Conservation (phyloP, 2,329 filamentous ascomycete genomes). For the Trichoderma simmonsii region DNA sequence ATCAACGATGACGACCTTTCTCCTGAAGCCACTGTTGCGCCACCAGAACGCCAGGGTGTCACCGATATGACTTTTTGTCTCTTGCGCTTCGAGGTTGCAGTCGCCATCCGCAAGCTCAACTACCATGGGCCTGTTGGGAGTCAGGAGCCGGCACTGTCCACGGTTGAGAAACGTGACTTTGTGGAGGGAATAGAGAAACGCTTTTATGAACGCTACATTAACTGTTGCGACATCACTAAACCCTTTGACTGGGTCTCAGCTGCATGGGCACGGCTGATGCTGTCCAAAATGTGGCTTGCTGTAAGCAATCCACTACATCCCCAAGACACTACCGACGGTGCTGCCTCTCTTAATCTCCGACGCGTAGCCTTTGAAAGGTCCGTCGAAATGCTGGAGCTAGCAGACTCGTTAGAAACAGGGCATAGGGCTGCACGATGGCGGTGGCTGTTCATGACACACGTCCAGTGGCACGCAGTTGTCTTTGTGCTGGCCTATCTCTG, state of each 20-base stretch:
- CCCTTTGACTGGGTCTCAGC: not conserved
- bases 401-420: slow-evolving; percentile 50
- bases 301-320: not conserved
- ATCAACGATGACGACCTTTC: not conserved
- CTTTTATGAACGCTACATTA: not conserved
- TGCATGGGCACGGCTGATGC: not conserved
- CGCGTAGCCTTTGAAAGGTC: slow-evolving; percentile 30
- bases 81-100: not conserved
- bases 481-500: slow-evolving; percentile 60
- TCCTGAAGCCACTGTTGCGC: not conserved
- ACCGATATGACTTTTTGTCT: not conserved
- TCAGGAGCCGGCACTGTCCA: not conserved
- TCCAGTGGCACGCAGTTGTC: slow-evolving; percentile 63
- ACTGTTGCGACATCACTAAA: not conserved
- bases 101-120: not conserved
- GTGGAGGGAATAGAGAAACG: not conserved
- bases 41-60: not conserved
- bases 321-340: not conserved
- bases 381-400: slow-evolving; percentile 62
- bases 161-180: not conserved
- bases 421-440: slow-evolving; percentile 58
- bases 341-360: not conserved
- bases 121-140: not conserved
- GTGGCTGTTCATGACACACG: slow-evolving; percentile 62
- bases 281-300: not conserved